Base-by-base conservation (phyloP, 345 rosid genomes). In the Garcia nutans region DNA sequence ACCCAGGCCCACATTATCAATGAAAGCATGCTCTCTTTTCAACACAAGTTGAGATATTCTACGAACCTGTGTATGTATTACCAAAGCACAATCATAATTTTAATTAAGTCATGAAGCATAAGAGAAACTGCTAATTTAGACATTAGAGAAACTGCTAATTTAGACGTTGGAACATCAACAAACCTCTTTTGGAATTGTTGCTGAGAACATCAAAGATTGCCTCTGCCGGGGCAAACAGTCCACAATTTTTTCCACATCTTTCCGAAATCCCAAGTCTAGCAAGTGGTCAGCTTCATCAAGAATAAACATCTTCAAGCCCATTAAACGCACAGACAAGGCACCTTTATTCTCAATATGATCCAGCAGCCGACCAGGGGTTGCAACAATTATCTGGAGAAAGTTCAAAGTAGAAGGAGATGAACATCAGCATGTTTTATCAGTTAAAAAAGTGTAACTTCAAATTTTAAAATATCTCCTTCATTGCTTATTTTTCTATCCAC, bases 271-370 rank as follows among this genome's bases (percentile, higher is more conserved):
- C n/a, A 96, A 83, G 87, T 96, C 94, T 64, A 96, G 86, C 50
- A 96, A 87, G 78, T 88, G 97, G 83, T 91, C 99, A 80, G 99
- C 97, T 82, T 96, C 99, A 79, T 96, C 98, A 11, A 96, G 87
- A 85, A 93, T 78, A 66, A 96, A 90, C 97, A 96, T 89, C 83
- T 90, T 92, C 57, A 93, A 85, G 22, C 88, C 93, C 99, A 91
- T 93, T 87, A 96, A 84, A 67, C 91, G 93, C 63, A 86, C 80
- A 31, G 94, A 88, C 80, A 96, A 63, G 78, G 91, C 87, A 68
- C 97, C 92, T 80, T 85, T 93, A 74, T 89, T 90, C 89, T 96
- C 98, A 68, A 93, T 83, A 74, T 96, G 99, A 86, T 96, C 98
- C 88, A 93, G 78, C 73, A 96, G 84, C 74, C 98, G 87, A 67